A percentile compares a stretch with the other conserved stretches of the same genome.
phyloP scores from a whole-genome alignment of 116 monocot genomes.

The Dioscorea cayenensis region DNA sequence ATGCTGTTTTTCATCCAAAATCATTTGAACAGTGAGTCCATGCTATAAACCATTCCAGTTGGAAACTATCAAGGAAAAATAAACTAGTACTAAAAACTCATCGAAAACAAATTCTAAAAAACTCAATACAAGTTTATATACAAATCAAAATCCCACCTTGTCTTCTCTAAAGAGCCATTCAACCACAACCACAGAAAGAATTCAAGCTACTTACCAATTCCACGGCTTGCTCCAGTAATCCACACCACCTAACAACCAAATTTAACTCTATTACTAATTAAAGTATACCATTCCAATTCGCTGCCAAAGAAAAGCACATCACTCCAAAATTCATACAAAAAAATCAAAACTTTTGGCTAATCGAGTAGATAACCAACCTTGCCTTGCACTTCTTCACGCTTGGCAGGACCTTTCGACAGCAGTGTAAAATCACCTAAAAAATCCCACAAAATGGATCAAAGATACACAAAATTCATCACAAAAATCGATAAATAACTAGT shows the following conservation, averaged over 20 bases:
- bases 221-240: conserved; percentile 98
- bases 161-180: not conserved
- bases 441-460: not conserved
- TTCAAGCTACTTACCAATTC: conserved; percentile 50
- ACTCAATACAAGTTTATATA: too few species aligned
- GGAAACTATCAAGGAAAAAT: too few species aligned
- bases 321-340: not conserved
- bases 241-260: conserved; percentile 63
- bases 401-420: conserved; percentile 60
- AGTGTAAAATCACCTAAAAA: conserved; percentile 74
- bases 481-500: not conserved
- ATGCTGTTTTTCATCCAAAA: too few species aligned
- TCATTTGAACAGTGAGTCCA: too few species aligned
- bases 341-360: not conserved
- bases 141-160: too few species aligned
- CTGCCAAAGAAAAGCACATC: not conserved
- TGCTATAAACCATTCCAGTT: too few species aligned
- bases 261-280: not conserved
- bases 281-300: not conserved
- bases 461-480: not conserved
- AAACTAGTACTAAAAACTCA: too few species aligned
- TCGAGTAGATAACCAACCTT: conserved; percentile 33
- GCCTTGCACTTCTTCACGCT: conserved; percentile 65
- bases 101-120: too few species aligned
- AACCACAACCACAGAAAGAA: not conserved